Evolutionary conservation across 257 asterid genomes (phyloP).

Genomic region (Linderniella brevidens): DNA sequence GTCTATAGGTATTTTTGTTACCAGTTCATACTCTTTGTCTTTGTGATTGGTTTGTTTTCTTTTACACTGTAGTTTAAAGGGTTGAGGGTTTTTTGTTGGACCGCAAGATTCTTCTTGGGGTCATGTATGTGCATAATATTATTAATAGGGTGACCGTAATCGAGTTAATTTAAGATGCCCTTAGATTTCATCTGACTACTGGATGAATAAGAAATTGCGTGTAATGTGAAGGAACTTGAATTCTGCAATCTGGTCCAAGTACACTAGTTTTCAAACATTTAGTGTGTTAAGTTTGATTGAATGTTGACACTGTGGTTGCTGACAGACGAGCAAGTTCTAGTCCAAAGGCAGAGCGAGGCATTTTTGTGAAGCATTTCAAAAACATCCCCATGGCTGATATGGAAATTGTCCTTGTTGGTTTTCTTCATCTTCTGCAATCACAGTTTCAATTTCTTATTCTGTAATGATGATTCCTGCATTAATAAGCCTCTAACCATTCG

Average conservation of each 20-base stretch:
- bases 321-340: conserved; percentile 59
- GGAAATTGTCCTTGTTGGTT: conserved; percentile 91
- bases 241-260: no score
- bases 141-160: no score
- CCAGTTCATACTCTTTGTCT: conserved; percentile 2
- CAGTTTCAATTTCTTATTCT: conserved; percentile 9
- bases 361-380: conserved; percentile 88
- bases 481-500: neutral
- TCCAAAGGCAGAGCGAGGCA: conserved; percentile 60
- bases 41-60: no score
- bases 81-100: no score
- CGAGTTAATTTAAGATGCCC: no score
- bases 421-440: conserved; percentile 10
- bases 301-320: conserved; percentile 12
- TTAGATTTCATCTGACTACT: no score
- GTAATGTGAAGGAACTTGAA: no score
- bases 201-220: no score
- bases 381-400: conserved; percentile 98
- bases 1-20: conserved; percentile 64
- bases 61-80: no score
- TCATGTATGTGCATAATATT: no score
- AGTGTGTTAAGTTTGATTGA: conserved; percentile 4
- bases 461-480: neutral
- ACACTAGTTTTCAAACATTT: neutral
- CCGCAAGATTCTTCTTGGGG: no score